Evolutionary conservation across 2,329 filamentous ascomycete genomes (phyloP), one percentile per base, ranked within the genome.

Genomic region (Verticillium zaregamsianum): DNA sequence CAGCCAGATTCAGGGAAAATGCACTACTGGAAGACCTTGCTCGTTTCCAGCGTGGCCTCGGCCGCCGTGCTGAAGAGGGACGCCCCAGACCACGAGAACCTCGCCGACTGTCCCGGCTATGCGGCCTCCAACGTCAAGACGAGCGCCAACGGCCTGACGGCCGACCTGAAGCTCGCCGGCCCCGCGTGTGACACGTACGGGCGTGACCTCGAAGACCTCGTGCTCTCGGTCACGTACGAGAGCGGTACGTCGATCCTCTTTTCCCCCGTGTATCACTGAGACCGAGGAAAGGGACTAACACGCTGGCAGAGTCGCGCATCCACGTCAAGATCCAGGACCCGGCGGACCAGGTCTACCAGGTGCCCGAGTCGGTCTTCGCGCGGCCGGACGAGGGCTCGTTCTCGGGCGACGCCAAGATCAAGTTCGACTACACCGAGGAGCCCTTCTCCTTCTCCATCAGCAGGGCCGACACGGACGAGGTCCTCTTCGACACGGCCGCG

Each of bases 291-390:
- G 17, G 14, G 49, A 49, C 52, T 58, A 32, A 58, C 49, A 11
- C n/a, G 6, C 15, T 9, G 37, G 28, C 31, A 89, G 87, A 86
- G 55, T 79, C 82, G 25, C 87, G 90, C n/a, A 81, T 93, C 3
- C 90, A 92, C 70, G 86, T 93, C 69, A 84, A 90, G 68, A 91
- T 93, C 61, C 86, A 88, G 65, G 91, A 94, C 72, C 80, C 83
- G 6, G 83, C 78, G n/a, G 82, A 89, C 65, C 81, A 86, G 32
- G 88, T 90, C 56, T 94, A 90, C 68, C 90, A 93, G 71, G 84
- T 93, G 2, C 90, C 90, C 15, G 85, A 88, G 39, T 82, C 82
- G 2, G 85, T 91, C 32, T 77, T 93, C 31, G 81, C 87, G 2
- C 84, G 89, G 1, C 88, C 89, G 0, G 67, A 69, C 32, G 65